Evolutionary conservation across 176 grass and related monocot genomes (phyloP), one percentile per base, ranked within the genome.

Genomic region (Aegilops tauschii): DNA sequence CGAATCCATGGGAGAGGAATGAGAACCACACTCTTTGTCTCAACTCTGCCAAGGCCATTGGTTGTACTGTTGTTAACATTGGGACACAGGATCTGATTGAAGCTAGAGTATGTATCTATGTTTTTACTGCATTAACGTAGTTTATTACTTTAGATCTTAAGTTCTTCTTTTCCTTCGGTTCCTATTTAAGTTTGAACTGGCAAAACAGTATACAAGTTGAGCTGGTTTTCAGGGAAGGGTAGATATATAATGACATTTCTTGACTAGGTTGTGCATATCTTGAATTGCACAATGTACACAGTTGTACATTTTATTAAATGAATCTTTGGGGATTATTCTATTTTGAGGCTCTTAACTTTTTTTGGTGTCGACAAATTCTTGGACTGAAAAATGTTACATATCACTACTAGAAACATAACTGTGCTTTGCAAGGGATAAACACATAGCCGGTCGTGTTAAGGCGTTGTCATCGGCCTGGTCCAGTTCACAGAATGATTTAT

Each of bases 1-100:
- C 84, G 50, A 98, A 98, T 76, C 96, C 96, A 27, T 98, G 96
- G 96, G 96, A 98, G 82, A 95, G 93, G 77, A 98, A 95, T 32
- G 96, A 98, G 88, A 98, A 98, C 68, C 93, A 98, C 83, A 98
- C 93, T 70, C 96, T 98, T 83, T 88, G 96, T 91, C 91, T 98
- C 39, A 98, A 98, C 76, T 98, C 96, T 61, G 96, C 96, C 58
- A 98, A 95, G 87, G 96, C 96, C 80, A 98, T 98, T 89, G 96
- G 96, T 16, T 98, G 96, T 87, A 98, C 96, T 31, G 90, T 98
- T 36, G 96, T 98, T 81, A 98, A 98, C 45, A 98, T 98, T 92
- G 96, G 96, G 36, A 98, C 96, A 86, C 96, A 98, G 77, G 96
- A 98, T 79, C 82, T 98, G 86, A 86, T 98, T 84, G 96, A 98